Evolutionary conservation across 2,329 filamentous ascomycete genomes (phyloP).

Genomic region (Aspergillus sp.): DNA sequence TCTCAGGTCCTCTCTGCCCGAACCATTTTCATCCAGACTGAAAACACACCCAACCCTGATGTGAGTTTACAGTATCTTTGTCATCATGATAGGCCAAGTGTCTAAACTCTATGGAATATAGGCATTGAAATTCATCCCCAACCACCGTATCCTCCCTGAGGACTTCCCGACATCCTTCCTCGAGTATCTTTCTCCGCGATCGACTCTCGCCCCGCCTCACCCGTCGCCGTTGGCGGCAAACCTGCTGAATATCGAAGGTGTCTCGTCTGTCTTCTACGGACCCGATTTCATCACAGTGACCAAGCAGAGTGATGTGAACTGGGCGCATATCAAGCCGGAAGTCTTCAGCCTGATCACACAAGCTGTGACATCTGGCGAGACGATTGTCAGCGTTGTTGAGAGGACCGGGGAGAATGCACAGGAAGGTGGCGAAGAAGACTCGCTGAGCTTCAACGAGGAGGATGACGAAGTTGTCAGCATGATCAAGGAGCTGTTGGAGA

Average conservation of each 20-base stretch:
- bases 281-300: slow-evolving; percentile 95
- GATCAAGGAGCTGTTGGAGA: slow-evolving; percentile 98
- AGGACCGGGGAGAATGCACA: slow-evolving; percentile 52
- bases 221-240: slow-evolving; percentile 87
- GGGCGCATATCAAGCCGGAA: slow-evolving; percentile 93
- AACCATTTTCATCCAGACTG: slow-evolving; percentile 96
- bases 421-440: slow-evolving; percentile 56
- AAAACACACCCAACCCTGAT: slow-evolving; percentile 89
- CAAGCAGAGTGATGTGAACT: slow-evolving; percentile 81
- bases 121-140: slow-evolving; percentile 91
- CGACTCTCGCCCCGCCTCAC: slow-evolving; percentile 81
- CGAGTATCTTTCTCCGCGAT: slow-evolving; percentile 85
- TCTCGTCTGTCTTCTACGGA: slow-evolving; percentile 93
- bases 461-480: slow-evolving; percentile 93
- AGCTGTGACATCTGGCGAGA: slow-evolving; percentile 76
- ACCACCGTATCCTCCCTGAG: slow-evolving; percentile 76
- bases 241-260: slow-evolving; percentile 88
- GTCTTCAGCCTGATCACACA: slow-evolving; percentile 94
- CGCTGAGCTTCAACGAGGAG: slow-evolving; percentile 77
- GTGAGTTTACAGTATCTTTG: slow-evolving; percentile 39
- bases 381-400: slow-evolving; percentile 69
- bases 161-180: slow-evolving; percentile 70
- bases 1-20: slow-evolving; percentile 46
- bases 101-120: slow-evolving; percentile 4
- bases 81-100: too few relatives aligned